Evolutionary conservation across 306 rosid genomes (phyloP), one percentile per base, ranked within the genome.

Genomic region (Spatholobus suberectus): DNA sequence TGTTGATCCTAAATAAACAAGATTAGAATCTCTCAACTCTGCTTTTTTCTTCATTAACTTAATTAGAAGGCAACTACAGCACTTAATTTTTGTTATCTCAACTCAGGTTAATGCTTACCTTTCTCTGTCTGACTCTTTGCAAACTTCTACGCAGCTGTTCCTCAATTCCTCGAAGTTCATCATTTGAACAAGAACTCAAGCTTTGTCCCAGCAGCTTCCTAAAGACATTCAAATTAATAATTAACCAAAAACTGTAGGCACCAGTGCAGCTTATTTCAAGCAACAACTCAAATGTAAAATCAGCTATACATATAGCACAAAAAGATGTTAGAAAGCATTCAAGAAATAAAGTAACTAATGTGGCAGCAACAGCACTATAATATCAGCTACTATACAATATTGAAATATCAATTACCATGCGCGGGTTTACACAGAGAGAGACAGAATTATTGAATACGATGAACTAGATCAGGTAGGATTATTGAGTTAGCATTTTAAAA

Each of bases 191-290:
- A 4, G 82, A 70, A 84, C 57, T 76, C 82, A 87, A 61, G 32
- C 55, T 86, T 52, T 81, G 73, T 67, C 95, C 98, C 84, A 88
- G 68, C 68, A 92, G 81, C 86, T 81, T 89, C 90, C 98, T 94
- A 70, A 81, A 80, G 20, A 75, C 26, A 63, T 35, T 37, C 61
- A 83, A 67, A 76, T n/a, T n/a, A 29, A 29, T 29, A 14, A 46
- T 71, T 23, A 23, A 27, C 9, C 46, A 55, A 40, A n/a, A n/a
- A 18, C 5, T 57, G 1, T 58, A n/a, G 63, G 27, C 5, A 3
- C 66, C 29, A 73, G 47, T n/a, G 47, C 35, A 58, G 37, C 37
- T 1, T 37, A 26, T 59, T 24, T 29, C 69, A 62, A 23, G 21
- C 69, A 62, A 62, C 4, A 62, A 62, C 41, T 13, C 2, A 13